These are phyloP conservation scores for Mortierella sp. DNA, from an alignment of 371 early-diverging fungal genomes.

Conservation along the genomic window DNA sequence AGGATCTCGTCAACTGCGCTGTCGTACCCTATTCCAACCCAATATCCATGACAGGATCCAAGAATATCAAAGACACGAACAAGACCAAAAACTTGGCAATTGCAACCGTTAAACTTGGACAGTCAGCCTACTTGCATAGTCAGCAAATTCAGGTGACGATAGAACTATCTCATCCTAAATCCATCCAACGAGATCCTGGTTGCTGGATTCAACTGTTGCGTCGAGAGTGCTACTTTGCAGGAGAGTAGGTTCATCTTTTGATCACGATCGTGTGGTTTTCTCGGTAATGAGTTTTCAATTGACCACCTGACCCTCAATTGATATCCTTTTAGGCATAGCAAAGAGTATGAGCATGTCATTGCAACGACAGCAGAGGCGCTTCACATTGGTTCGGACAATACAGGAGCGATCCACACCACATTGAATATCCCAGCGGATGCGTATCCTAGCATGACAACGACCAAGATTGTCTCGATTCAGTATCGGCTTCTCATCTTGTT, in stretches of 20 bases:
- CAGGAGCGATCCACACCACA: slow-evolving; percentile 13
- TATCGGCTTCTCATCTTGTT: slow-evolving; percentile 32
- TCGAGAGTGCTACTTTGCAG: slow-evolving; percentile 30
- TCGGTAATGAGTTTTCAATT: too few species aligned
- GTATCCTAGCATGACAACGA: slow-evolving; percentile 26
- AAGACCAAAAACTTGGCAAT: slow-evolving; percentile 18
- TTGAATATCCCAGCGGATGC: slow-evolving; percentile 20
- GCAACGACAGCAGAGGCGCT: slow-evolving; percentile 16
- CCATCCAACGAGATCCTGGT: slow-evolving; percentile 25
- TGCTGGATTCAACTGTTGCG: slow-evolving; percentile 50
- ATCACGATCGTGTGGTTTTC: too few species aligned
- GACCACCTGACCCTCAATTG: too few species aligned
- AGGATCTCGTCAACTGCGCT: slow-evolving; percentile 30
- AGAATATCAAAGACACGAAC: slow-evolving; percentile 25
- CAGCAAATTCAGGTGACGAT: slow-evolving; percentile 11
- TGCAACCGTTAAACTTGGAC: slow-evolving; percentile 18
- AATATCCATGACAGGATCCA: slow-evolving; percentile 10
- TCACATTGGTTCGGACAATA: slow-evolving; percentile 5
- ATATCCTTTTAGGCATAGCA: slow-evolving; percentile 10
- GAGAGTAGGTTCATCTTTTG: slow-evolving; percentile 27
- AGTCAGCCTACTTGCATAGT: slow-evolving; percentile 26
- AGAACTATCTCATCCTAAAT: slow-evolving; percentile 15
- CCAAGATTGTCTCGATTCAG: slow-evolving; percentile 33
- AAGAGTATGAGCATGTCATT: slow-evolving; percentile 28
- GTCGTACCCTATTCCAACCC: slow-evolving; percentile 18